phyloP scores from a whole-genome alignment of 2,329 filamentous ascomycete species.

The Aspergillus neoniger region DNA sequence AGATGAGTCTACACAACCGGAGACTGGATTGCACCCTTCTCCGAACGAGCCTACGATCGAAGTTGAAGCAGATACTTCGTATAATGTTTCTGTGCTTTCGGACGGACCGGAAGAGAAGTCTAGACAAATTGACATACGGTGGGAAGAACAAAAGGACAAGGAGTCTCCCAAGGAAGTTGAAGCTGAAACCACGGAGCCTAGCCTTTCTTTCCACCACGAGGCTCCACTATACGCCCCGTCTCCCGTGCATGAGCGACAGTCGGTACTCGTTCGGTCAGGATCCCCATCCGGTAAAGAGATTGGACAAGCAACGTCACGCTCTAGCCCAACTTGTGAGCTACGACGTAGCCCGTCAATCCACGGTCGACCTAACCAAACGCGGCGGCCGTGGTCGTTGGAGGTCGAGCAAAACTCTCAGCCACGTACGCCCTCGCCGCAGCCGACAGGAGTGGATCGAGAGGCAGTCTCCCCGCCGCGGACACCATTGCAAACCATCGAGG shows the following conservation, averaged over 20 bases:
- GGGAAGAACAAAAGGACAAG: conserved; percentile 7
- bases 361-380: conserved; percentile 32
- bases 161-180: conserved; percentile 4
- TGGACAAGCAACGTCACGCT: conserved; percentile 12
- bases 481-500: conserved; percentile 55
- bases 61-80: conserved; percentile 20
- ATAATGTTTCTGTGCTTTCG: conserved; percentile 18
- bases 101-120: conserved; percentile 8
- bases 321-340: conserved; percentile 30
- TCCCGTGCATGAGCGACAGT: conserved; percentile 44
- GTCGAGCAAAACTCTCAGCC: conserved; percentile 26
- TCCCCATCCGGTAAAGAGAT: conserved; percentile 24
- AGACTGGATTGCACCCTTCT: conserved; percentile 11
- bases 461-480: conserved; percentile 40
- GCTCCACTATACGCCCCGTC: conserved; percentile 24
- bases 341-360: conserved; percentile 42
- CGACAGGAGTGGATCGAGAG: conserved; percentile 27
- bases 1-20: conserved; percentile 8
- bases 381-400: conserved; percentile 34
- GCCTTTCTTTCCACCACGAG: conserved; percentile 12
- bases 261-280: conserved; percentile 49
- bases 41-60: conserved; percentile 15
- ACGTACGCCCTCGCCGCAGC: conserved; percentile 32
- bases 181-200: conserved; percentile 10
- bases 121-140: conserved; percentile 12